A percentile compares a stretch with the other conserved stretches of the same genome.
phyloP scores from a whole-genome alignment of 2,329 filamentous ascomycete genomes.

The Verticillium klebahnii region DNA sequence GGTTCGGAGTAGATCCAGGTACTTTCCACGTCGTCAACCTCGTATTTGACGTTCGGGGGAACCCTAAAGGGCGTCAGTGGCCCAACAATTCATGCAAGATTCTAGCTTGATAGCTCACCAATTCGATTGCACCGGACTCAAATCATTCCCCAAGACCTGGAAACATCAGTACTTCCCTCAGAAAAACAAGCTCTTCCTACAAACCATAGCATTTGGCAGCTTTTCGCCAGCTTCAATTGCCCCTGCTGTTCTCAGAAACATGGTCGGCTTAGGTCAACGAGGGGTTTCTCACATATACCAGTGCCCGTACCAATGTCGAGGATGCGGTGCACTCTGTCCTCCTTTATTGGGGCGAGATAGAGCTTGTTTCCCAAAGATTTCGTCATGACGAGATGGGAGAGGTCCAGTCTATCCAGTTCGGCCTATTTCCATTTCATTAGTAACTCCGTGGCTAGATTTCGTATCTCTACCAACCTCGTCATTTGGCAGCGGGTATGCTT shows the following conservation, averaged over 20 bases:
- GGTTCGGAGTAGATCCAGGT: slow-evolving; percentile 41
- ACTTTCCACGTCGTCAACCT: slow-evolving; percentile 58
- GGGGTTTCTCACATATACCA: slow-evolving; percentile 28
- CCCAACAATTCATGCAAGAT: slow-evolving; percentile 28
- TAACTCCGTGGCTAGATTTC: not conserved
- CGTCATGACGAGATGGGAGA: slow-evolving; percentile 20
- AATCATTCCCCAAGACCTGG: no score
- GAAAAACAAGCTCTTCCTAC: no score
- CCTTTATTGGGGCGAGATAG: slow-evolving; percentile 10
- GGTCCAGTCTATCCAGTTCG: slow-evolving; percentile 9
- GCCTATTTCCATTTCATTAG: no score
- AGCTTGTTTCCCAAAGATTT: slow-evolving; percentile 17
- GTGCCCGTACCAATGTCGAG: slow-evolving; percentile 53
- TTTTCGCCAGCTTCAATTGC: no score
- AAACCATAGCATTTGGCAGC: no score
- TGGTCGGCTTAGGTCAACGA: no score
- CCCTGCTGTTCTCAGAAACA: no score
- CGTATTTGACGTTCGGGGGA: slow-evolving; percentile 48
- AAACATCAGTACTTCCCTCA: no score
- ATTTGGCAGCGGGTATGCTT: slow-evolving; percentile 7
- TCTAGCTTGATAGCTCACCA: no score
- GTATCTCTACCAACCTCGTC: slow-evolving; percentile 6
- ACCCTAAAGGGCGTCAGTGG: slow-evolving; percentile 49
- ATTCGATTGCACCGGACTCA: no score
- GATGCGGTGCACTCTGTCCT: slow-evolving; percentile 4